Evolutionary conservation across 2,329 filamentous ascomycete species (phyloP).

Genomic region (Colletotrichum lini): DNA sequence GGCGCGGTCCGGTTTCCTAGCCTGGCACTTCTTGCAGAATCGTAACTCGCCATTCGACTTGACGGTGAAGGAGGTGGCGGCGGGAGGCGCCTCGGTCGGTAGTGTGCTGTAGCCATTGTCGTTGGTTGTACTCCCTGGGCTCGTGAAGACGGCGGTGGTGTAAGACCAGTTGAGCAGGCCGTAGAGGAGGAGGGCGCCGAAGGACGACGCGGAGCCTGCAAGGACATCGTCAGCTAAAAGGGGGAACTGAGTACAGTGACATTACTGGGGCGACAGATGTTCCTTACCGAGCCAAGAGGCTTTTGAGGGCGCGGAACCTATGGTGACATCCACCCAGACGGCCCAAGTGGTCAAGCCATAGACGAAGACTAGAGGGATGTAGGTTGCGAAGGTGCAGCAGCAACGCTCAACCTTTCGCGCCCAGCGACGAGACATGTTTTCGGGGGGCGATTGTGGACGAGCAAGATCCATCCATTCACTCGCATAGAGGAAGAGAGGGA

Average conservation of each 20-base stretch:
- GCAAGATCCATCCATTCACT: constrained; percentile 42
- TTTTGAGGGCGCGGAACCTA: constrained; percentile 72
- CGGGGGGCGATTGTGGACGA: constrained; percentile 47
- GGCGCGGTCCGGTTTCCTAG: constrained; percentile 92
- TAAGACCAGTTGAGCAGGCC: constrained; percentile 89
- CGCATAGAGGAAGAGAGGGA: constrained; percentile 19
- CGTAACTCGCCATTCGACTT: constrained; percentile 89
- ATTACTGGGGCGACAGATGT: constrained; percentile 5
- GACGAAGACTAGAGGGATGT: constrained; percentile 90
- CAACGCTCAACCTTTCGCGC: constrained; percentile 82
- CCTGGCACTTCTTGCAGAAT: constrained; percentile 98
- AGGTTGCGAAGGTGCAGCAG: constrained; percentile 84
- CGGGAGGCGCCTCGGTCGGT: constrained; percentile 76
- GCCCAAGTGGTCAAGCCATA: constrained; percentile 95
- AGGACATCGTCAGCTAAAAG: constrained; percentile 30
- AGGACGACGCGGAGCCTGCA: constrained; percentile 69
- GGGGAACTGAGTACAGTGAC: constrained; percentile 32
- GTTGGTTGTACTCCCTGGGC: constrained; percentile 81
- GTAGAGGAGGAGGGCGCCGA: constrained; percentile 80
- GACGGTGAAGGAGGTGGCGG: constrained; percentile 85
- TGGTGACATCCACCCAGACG: constrained; percentile 85
- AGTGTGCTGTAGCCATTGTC: constrained; percentile 83
- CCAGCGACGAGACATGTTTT: constrained; percentile 72
- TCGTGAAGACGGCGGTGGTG: constrained; percentile 92
- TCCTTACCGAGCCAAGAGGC: constrained; percentile 71